phyloP scores from a whole-genome alignment of 1,284 basidiomycete species.

The Moesziomyces sp. region DNA sequence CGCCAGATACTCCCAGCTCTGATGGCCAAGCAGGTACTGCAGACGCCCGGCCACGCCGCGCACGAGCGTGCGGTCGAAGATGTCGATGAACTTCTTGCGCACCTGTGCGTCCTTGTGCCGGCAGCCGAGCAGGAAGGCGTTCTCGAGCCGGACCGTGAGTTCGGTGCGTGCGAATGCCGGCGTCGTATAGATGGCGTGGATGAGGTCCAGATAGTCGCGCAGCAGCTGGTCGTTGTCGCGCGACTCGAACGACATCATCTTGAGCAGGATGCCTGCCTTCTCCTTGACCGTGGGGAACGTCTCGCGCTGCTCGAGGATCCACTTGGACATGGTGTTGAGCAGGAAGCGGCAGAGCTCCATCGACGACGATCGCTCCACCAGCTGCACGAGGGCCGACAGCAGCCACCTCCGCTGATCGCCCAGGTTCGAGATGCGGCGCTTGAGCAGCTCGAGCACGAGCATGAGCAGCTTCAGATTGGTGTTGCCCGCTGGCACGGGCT shows the following conservation, averaged over 20 bases:
- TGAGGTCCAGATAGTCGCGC: slow-evolving; percentile 86
- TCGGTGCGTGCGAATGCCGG: slow-evolving; percentile 87
- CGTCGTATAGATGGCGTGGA: slow-evolving; percentile 94
- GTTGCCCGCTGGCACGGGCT: slow-evolving; percentile 50
- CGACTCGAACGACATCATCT: slow-evolving; percentile 87
- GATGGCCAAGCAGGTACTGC: slow-evolving; percentile 89
- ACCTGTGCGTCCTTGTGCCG: slow-evolving; percentile 82
- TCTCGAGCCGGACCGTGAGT: slow-evolving; percentile 90
- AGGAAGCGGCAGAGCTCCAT: slow-evolving; percentile 83
- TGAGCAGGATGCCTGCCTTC: slow-evolving; percentile 87
- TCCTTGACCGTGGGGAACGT: slow-evolving; percentile 87
- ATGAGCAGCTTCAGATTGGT: slow-evolving; percentile 70
- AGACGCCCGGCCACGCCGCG: slow-evolving; percentile 83
- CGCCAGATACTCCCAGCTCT: slow-evolving; percentile 93
- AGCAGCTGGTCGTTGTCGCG: slow-evolving; percentile 79
- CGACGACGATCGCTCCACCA: slow-evolving; percentile 94
- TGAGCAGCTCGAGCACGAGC: slow-evolving; percentile 71
- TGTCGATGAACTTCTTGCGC: slow-evolving; percentile 87
- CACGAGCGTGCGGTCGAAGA: slow-evolving; percentile 89
- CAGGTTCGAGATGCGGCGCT: slow-evolving; percentile 71
- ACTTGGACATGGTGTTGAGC: slow-evolving; percentile 85
- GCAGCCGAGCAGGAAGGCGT: slow-evolving; percentile 92
- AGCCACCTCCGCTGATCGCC: slow-evolving; percentile 76
- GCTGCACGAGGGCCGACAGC: slow-evolving; percentile 77
- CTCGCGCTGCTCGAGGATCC: slow-evolving; percentile 77